Evolutionary conservation across 2,329 filamentous ascomycete species (phyloP).

Genomic region (Camillea tinctor): DNA sequence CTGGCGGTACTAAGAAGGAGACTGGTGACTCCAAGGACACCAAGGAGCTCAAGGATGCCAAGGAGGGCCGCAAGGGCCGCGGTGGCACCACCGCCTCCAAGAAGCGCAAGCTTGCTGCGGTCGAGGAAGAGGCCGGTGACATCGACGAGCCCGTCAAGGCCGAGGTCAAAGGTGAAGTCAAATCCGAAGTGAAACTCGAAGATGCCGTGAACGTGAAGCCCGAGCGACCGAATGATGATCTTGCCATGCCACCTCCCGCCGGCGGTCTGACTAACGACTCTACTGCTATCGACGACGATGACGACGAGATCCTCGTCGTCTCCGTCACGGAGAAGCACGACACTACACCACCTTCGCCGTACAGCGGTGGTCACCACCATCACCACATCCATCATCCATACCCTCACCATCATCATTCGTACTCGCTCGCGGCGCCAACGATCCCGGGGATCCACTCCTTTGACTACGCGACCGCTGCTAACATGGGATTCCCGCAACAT

Average conservation of each 20-base stretch:
- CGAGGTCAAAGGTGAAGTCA: conserved; percentile 20
- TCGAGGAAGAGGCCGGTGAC: conserved; percentile 35
- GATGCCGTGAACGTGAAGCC: conserved; percentile 30
- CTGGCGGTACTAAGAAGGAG: conserved; percentile 30
- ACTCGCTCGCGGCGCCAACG: conserved; percentile 13
- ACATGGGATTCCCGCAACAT: conserved; percentile 27
- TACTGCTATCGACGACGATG: conserved; percentile 21
- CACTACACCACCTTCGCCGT: conserved; percentile 6
- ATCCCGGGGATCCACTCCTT: conserved; percentile 24
- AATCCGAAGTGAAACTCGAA: conserved; percentile 36
- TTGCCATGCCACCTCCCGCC: conserved; percentile 10
- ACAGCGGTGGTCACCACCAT: background rate
- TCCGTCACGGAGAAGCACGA: conserved; percentile 24
- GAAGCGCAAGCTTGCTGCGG: conserved; percentile 36
- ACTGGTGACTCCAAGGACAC: conserved; percentile 6
- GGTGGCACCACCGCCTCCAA: conserved; percentile 21
- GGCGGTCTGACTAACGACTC: background rate
- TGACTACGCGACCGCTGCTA: conserved; percentile 29
- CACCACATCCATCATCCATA: conserved; percentile 18
- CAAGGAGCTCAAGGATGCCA: conserved; percentile 20
- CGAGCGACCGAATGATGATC: conserved; percentile 24
- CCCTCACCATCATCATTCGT: conserved; percentile 11
- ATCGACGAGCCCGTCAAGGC: conserved; percentile 32
- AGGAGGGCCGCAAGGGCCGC: conserved; percentile 21
- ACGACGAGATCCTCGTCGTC: conserved; percentile 32